These are phyloP conservation scores for Diplodia seriata DNA, from an alignment of 2,329 filamentous ascomycete species.

Conservation along the genomic window DNA sequence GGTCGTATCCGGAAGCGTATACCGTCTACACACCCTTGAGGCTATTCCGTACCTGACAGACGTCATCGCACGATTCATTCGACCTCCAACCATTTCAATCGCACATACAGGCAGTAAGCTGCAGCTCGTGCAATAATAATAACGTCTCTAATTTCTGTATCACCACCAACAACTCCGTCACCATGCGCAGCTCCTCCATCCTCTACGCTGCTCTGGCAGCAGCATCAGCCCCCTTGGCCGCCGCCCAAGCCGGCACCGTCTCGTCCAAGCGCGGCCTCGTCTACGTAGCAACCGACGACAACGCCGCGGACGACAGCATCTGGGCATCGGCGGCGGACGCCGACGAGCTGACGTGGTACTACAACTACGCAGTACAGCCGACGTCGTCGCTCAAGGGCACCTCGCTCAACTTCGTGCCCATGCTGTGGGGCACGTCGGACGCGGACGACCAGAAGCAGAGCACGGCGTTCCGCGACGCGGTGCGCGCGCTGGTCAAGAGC, in stretches of 20 bases:
- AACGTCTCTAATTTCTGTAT: neutral
- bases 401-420: slow-evolving; percentile 75
- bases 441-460: slow-evolving; percentile 46
- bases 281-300: slow-evolving; percentile 65
- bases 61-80: slow-evolving; percentile 19
- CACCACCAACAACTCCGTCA: neutral
- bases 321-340: slow-evolving; percentile 59
- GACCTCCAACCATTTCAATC: slow-evolving; percentile 1
- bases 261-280: slow-evolving; percentile 75
- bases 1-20: slow-evolving; percentile 22
- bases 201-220: slow-evolving; percentile 21
- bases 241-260: slow-evolving; percentile 41
- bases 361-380: slow-evolving; percentile 73
- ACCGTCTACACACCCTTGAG: neutral
- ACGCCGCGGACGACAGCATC: slow-evolving; percentile 68
- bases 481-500: slow-evolving; percentile 61
- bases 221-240: slow-evolving; percentile 22
- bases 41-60: slow-evolving; percentile 20
- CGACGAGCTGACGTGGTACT: slow-evolving; percentile 79
- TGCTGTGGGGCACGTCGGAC: slow-evolving; percentile 72
- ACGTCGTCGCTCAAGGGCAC: slow-evolving; percentile 55
- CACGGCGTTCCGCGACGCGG: slow-evolving; percentile 66
- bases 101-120: neutral
- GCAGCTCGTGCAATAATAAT: neutral
- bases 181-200: slow-evolving; percentile 8